phyloP scores from a whole-genome alignment of 371 early-diverging fungal genomes.

The Blakeslea trispora region DNA sequence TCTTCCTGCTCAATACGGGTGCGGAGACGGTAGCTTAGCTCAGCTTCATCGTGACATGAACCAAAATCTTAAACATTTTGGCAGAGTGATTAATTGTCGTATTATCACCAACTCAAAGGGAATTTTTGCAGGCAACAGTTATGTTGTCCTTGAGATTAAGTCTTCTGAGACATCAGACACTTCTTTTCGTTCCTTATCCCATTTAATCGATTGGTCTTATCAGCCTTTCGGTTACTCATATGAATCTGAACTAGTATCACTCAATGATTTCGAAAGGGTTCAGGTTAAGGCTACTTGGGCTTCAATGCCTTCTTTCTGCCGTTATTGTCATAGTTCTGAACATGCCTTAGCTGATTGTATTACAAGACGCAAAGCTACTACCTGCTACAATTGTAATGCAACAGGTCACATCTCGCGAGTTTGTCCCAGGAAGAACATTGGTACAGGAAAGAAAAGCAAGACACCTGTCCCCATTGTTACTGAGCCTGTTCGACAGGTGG shows the following conservation, averaged over 20 bases:
- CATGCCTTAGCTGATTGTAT: constrained; percentile 4
- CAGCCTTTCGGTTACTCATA: neutral
- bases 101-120: neutral
- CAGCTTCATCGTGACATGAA: neutral
- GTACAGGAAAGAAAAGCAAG: too few relatives aligned
- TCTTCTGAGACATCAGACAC: constrained; percentile 42
- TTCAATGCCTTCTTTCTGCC: too few relatives aligned
- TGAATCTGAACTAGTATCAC: too few relatives aligned
- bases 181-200: constrained; percentile 52
- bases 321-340: constrained; percentile 4
- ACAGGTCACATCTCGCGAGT: constrained; percentile 7
- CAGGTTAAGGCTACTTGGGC: constrained; percentile 1
- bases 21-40: neutral
- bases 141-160: constrained; percentile 23
- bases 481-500: too few relatives aligned
- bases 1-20: constrained; percentile 1
- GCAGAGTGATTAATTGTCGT: constrained; percentile 2
- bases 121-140: constrained; percentile 4
- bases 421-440: too few relatives aligned
- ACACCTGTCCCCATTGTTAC: too few relatives aligned
- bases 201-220: constrained; percentile 51
- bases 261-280: neutral
- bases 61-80: neutral
- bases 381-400: constrained; percentile 1
- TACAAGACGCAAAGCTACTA: neutral